These are phyloP conservation scores for Chenopodium album DNA, from an alignment of 148 eudicot genomes.

Conservation along the genomic window DNA sequence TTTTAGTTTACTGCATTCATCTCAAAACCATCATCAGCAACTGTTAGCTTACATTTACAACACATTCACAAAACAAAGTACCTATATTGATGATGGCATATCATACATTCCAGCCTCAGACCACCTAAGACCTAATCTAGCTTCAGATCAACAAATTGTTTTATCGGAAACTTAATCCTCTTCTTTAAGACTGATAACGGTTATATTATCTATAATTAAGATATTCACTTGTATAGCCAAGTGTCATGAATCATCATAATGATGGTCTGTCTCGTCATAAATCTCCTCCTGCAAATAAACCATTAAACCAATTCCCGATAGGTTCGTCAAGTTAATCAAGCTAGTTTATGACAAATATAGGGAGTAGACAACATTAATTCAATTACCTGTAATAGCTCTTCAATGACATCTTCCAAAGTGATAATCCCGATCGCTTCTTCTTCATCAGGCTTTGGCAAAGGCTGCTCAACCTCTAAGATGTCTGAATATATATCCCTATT, in stretches of 20 bases:
- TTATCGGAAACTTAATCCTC: not conserved
- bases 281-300: constrained; percentile 76
- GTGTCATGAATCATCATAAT: constrained; percentile 60
- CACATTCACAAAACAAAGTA: not conserved
- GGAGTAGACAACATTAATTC: not conserved
- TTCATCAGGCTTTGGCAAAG: constrained; percentile 75
- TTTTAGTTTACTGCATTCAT: not conserved
- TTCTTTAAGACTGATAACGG: not conserved
- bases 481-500: constrained; percentile 66
- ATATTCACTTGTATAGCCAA: not conserved
- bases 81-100: constrained; percentile 10
- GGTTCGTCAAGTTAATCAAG: not conserved
- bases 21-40: not conserved
- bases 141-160: constrained; percentile 19
- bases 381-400: constrained; percentile 86
- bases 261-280: constrained; percentile 95
- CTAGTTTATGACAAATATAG: not conserved
- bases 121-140: constrained; percentile 10
- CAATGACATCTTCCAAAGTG: constrained; percentile 93
- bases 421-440: constrained; percentile 89
- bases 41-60: constrained; percentile 15
- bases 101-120: constrained; percentile 11
- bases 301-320: not conserved
- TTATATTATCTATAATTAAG: not conserved
- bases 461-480: constrained; percentile 61